These are phyloP conservation scores for Brettanomyces sp. DNA, from an alignment of 805 yeast genomes.

Conservation along the genomic window DNA sequence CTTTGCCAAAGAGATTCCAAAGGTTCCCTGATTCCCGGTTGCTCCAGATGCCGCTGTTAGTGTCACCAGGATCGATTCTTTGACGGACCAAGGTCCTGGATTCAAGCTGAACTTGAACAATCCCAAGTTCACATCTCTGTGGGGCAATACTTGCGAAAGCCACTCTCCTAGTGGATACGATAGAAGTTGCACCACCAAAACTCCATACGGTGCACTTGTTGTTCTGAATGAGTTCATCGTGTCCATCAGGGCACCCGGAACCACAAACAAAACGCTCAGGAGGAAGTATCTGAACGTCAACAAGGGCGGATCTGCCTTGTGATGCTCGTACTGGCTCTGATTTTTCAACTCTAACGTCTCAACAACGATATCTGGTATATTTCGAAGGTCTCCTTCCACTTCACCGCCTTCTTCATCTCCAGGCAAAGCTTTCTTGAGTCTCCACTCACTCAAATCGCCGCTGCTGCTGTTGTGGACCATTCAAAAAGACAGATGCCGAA, in stretches of 20 bases:
- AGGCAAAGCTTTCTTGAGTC: too few relatives aligned
- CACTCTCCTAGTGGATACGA: slow-evolving; percentile 39
- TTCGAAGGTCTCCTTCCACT: slow-evolving; percentile 15
- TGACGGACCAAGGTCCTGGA: slow-evolving; percentile 50
- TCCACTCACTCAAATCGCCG: too few relatives aligned
- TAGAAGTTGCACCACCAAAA: slow-evolving; percentile 42
- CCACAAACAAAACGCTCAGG: slow-evolving; percentile 25
- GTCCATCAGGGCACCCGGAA: slow-evolving; percentile 33
- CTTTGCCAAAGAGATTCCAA: slow-evolving; percentile 37
- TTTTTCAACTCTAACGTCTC: slow-evolving; percentile 24
- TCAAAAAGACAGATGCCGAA: too few relatives aligned
- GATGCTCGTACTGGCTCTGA: background rate
- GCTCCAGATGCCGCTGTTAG: slow-evolving; percentile 45
- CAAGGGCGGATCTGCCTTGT: slow-evolving; percentile 7
- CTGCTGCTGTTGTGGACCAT: too few relatives aligned
- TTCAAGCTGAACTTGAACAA: slow-evolving; percentile 28
- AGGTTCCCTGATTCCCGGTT: slow-evolving; percentile 42
- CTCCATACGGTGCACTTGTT: slow-evolving; percentile 37
- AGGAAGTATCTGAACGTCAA: slow-evolving; percentile 30
- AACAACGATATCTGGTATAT: slow-evolving; percentile 23
- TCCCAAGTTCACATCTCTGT: slow-evolving; percentile 12
- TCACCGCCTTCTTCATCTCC: too few relatives aligned
- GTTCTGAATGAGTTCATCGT: slow-evolving; percentile 27
- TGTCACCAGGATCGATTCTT: slow-evolving; percentile 44
- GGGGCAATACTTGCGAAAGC: slow-evolving; percentile 34